Base-by-base conservation (phyloP, 208 protist genomes). In the Porcisia deanei region DNA sequence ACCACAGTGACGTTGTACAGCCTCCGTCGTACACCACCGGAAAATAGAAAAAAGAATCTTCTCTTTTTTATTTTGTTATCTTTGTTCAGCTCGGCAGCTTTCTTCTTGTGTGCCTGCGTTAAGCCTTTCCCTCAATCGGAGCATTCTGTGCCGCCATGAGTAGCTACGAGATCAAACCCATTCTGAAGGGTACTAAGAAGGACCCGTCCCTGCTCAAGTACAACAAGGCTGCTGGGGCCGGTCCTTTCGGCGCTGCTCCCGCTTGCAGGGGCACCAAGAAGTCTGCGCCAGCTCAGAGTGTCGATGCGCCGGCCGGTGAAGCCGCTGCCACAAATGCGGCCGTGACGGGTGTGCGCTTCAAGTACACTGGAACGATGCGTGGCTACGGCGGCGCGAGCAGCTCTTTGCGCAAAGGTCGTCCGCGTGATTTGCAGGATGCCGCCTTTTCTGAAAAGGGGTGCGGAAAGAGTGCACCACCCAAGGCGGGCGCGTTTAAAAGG, bases 81-180 rank as follows among this genome's bases (percentile, higher is more conserved):
- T 22, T 25, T 22, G 47, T 71, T 14, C 16, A 34, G 25, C 14
- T 71, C 43, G 47, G 22, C 64, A 54, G 39, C 18, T 14, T 49
- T 57, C 12, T 71, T 49, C 54, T 41, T 47, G 20, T 34, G 20
- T 59, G 10, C 6, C 53, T 61, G 18, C 52, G 18, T 14, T 12
- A 43, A 16, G 7, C 25, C 20, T 8, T 39, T 9, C 20, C 63
- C 14, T 53, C 10, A 10, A 30, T 8, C 20, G 41, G 41, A 67
- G 63, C 22, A 47, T 30, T 8, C 47, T 57, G 66, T 43, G 68
- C 25, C 52, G 45, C 70, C 41, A 88, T 79, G 73, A 94, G 89
- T 83, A 95, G 89, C 84, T 97, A 97, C 88, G 91, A 97, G 74
- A 97, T 98, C 72, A 78, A 94, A 74, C 95, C 95, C 18, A 86